Conservation (phyloP, 2,329 filamentous ascomycete species). For the Gaeumannomyces tritici region DNA sequence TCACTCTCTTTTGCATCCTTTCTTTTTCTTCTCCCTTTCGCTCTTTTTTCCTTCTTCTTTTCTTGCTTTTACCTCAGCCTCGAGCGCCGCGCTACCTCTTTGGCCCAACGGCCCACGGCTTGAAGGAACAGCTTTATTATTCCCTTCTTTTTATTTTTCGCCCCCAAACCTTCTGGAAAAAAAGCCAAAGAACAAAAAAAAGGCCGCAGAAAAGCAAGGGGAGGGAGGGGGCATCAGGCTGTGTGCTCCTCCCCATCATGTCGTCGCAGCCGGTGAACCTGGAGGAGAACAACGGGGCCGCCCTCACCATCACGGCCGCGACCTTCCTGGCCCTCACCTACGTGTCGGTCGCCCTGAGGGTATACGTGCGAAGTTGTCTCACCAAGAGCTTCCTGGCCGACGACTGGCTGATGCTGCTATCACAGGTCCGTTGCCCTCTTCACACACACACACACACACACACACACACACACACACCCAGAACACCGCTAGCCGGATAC, state of each 20-base stretch:
- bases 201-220: neutral
- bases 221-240: conserved; percentile 16
- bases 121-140: neutral
- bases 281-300: conserved; percentile 26
- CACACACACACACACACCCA: no score
- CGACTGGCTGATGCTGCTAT: conserved; percentile 43
- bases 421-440: conserved; percentile 27
- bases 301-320: conserved; percentile 24
- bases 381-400: conserved; percentile 37
- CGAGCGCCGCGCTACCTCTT: neutral
- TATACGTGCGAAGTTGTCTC: conserved; percentile 32
- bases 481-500: no score
- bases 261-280: conserved; percentile 16
- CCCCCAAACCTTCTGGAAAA: neutral
- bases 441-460: no score
- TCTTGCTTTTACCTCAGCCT: neutral
- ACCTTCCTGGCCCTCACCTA: conserved; percentile 29
- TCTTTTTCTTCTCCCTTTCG: conserved; percentile 6
- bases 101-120: neutral
- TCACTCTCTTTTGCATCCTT: conserved; percentile 1
- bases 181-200: neutral
- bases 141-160: no score
- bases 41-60: conserved; percentile 8
- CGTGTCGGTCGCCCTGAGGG: conserved; percentile 30
- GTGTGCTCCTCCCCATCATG: neutral